These are phyloP conservation scores for Zalaria sp. DNA, from an alignment of 2,329 filamentous ascomycete species.

Conservation along the genomic window DNA sequence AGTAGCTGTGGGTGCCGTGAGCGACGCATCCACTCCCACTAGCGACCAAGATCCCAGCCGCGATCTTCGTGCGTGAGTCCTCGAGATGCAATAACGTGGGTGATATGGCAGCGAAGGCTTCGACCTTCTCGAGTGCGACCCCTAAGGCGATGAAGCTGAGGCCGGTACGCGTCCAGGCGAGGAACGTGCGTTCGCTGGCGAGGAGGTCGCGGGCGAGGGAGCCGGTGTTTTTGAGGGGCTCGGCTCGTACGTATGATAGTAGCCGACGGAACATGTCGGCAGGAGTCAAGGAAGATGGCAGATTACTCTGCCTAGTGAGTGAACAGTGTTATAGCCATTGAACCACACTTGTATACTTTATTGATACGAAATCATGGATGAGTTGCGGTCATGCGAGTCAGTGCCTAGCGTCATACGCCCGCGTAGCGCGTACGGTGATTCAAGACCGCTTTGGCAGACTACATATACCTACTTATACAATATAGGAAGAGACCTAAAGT, in stretches of 20 bases:
- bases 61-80: slow-evolving; percentile 16
- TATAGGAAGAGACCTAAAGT: too few species aligned
- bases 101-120: slow-evolving; percentile 18
- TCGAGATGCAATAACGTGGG: slow-evolving; percentile 15
- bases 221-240: slow-evolving; percentile 28
- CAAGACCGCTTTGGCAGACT: too few species aligned
- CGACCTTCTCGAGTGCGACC: slow-evolving; percentile 36
- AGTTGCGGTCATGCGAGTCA: too few species aligned
- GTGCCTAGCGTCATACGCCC: too few species aligned
- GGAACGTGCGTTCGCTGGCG: slow-evolving; percentile 39
- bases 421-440: too few species aligned
- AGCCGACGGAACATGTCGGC: neutral
- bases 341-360: too few species aligned
- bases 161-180: slow-evolving; percentile 38
- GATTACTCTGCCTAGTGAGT: too few species aligned
- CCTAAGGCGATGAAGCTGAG: slow-evolving; percentile 39
- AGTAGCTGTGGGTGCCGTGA: slow-evolving; percentile 35
- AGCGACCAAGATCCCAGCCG: slow-evolving; percentile 25
- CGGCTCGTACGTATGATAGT: neutral
- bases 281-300: too few species aligned
- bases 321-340: too few species aligned
- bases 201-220: slow-evolving; percentile 39
- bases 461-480: too few species aligned
- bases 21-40: slow-evolving; percentile 31
- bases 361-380: too few species aligned